phyloP scores from a whole-genome alignment of 2,329 filamentous ascomycete genomes.

The Penicillium expansum region DNA sequence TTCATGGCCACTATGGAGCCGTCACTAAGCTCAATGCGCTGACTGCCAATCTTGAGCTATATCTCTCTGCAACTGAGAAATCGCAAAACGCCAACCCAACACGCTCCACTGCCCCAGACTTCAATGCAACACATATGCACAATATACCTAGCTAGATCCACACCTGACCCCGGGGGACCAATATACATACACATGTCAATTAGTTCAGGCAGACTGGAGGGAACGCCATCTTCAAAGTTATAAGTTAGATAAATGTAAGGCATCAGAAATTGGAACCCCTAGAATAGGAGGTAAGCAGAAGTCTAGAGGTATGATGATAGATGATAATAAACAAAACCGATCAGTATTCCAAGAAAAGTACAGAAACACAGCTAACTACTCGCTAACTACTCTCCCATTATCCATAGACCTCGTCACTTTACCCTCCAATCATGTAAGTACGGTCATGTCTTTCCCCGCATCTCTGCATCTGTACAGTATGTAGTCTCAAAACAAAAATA shows the following conservation, averaged over 20 bases:
- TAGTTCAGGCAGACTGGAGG: too few species aligned
- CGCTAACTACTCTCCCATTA: slow-evolving; percentile 1
- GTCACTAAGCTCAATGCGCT: too few species aligned
- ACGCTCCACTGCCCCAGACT: too few species aligned
- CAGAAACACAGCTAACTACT: slow-evolving; percentile 9
- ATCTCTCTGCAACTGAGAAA: too few species aligned
- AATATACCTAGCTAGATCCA: too few species aligned
- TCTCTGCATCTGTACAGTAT: slow-evolving; percentile 23
- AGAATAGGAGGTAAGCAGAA: background rate
- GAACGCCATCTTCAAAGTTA: too few species aligned
- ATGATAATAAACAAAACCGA: slow-evolving; percentile 1
- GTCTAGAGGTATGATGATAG: background rate
- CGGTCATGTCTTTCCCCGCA: background rate
- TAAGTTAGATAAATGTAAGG: background rate
- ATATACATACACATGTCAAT: too few species aligned
- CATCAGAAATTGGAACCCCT: background rate
- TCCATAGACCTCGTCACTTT: slow-evolving; percentile 1
- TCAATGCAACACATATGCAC: too few species aligned
- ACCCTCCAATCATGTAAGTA: background rate
- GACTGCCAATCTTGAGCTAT: too few species aligned
- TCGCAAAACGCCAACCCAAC: too few species aligned
- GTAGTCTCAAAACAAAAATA: slow-evolving; percentile 6
- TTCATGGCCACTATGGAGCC: too few species aligned
- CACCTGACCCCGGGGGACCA: too few species aligned
- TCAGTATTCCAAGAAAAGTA: slow-evolving; percentile 13